Evolutionary conservation across 371 early-diverging fungal species (phyloP), one percentile per base, ranked within the genome.

Genomic region (Circinella umbellata): DNA sequence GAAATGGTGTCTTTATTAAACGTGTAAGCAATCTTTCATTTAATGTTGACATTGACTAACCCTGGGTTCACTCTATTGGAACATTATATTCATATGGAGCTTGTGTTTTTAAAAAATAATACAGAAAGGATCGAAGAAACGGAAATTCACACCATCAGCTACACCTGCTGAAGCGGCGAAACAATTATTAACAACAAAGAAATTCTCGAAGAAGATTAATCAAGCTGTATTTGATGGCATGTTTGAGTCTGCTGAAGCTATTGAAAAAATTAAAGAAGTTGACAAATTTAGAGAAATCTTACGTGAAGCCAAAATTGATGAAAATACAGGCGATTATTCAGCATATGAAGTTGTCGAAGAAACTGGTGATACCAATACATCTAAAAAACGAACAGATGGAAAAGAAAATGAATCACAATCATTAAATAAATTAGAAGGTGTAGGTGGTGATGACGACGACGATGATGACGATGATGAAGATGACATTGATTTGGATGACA

Each of bases 201-300:
- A 90, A 60, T 76, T 95, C 60, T 96, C 97, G 1, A 94, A 93
- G 68, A 96, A 96, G 75, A 95, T 97, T 74, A 96, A 96, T 73
- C 94, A 95, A 75, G 90, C 86, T 1, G 90, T 93, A 0, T 79
- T 96, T 67, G 90, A 92, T 34, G 86, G 87, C 46, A 88, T 95
- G 71, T 91, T 94, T 70, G 90, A 89, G 57, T 80, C 87, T 55
- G 77, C 81, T 49, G 80, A 86, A 66, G 55, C 83, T 9, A 66
- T 89, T 73, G 73, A 72, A 57, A 69, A 82, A 69, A 69, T 87
- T 68, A 74, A 87, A 71, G 69, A 76, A 62, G 63, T 77, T 67
- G 83, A 81, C 60, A 69, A 72, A 17, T 20, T 66, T 4, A 68
- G 74, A 38, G 71, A 73, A 57, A 51, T 53, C 10, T 35, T 64